Evolutionary conservation across 2,329 filamentous ascomycete genomes (phyloP).

Genomic region (Hypoxylon sp.): DNA sequence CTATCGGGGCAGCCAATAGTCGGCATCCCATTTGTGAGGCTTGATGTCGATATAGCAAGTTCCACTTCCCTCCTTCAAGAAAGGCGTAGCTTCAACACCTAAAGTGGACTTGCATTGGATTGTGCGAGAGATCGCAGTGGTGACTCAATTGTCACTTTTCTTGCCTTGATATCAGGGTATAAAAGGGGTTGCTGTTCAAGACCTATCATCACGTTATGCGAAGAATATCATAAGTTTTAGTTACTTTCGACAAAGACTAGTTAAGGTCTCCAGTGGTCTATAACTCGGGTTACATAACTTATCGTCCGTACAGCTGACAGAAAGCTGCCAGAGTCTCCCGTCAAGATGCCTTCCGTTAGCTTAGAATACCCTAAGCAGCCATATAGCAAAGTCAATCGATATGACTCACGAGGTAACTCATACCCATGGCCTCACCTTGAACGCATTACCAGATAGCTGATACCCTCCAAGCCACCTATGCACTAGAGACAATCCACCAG

Average conservation of each 20-base stretch:
- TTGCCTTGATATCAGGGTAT: slow-evolving; percentile 12
- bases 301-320: too few species aligned
- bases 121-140: slow-evolving; percentile 3
- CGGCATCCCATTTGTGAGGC: slow-evolving; percentile 23
- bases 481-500: slow-evolving; percentile 74
- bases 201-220: not conserved
- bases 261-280: too few species aligned
- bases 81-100: slow-evolving; percentile 7
- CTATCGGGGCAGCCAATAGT: slow-evolving; percentile 27
- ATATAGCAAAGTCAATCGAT: slow-evolving; percentile 72
- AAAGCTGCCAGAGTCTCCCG: too few species aligned
- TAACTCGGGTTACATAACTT: too few species aligned
- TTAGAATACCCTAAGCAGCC: slow-evolving; percentile 70
- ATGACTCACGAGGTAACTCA: slow-evolving; percentile 67
- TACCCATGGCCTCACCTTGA: not conserved
- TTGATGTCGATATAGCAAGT: slow-evolving; percentile 6
- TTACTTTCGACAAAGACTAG: not conserved
- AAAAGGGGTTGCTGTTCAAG: not conserved
- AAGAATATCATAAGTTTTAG: not conserved
- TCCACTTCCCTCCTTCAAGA: not conserved
- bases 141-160: slow-evolving; percentile 17
- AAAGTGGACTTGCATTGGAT: slow-evolving; percentile 7
- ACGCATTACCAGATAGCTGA: slow-evolving; percentile 2
- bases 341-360: slow-evolving; percentile 53
- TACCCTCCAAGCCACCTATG: slow-evolving; percentile 68